phyloP scores from a whole-genome alignment of 148 eudicot genomes.

The Pharnaceum exiguum region DNA sequence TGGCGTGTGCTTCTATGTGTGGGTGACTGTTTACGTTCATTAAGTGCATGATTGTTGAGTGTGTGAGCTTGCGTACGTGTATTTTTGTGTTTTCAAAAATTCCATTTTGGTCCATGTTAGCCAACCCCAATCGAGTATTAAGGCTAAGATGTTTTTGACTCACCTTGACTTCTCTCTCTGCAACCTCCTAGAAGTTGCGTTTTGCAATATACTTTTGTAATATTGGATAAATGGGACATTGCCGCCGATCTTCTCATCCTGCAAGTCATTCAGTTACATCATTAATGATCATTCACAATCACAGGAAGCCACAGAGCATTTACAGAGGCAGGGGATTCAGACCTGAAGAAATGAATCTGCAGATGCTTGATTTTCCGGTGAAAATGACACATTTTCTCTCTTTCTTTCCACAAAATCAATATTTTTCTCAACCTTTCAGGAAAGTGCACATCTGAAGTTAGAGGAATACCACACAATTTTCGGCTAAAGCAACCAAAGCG shows the following conservation, averaged over 20 bases:
- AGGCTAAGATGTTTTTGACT: background rate
- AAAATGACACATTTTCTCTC: slow-evolving; percentile 78
- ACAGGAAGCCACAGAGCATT: background rate
- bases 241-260: slow-evolving; percentile 57
- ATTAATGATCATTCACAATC: slow-evolving; percentile 10
- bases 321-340: slow-evolving; percentile 5
- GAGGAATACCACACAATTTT: background rate
- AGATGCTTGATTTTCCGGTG: slow-evolving; percentile 70
- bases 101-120: no score
- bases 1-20: no score
- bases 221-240: slow-evolving; percentile 68
- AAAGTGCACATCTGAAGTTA: background rate
- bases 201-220: slow-evolving; percentile 67
- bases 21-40: no score
- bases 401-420: slow-evolving; percentile 77
- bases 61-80: no score
- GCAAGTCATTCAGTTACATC: slow-evolving; percentile 21
- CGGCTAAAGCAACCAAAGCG: no score
- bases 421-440: slow-evolving; percentile 76
- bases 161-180: slow-evolving; percentile 36
- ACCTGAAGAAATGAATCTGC: slow-evolving; percentile 89
- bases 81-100: no score
- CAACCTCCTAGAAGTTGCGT: slow-evolving; percentile 49
- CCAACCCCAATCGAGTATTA: no score
- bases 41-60: no score